Conservation (phyloP, 345 rosid genomes). For the Cochlearia excelsa region DNA sequence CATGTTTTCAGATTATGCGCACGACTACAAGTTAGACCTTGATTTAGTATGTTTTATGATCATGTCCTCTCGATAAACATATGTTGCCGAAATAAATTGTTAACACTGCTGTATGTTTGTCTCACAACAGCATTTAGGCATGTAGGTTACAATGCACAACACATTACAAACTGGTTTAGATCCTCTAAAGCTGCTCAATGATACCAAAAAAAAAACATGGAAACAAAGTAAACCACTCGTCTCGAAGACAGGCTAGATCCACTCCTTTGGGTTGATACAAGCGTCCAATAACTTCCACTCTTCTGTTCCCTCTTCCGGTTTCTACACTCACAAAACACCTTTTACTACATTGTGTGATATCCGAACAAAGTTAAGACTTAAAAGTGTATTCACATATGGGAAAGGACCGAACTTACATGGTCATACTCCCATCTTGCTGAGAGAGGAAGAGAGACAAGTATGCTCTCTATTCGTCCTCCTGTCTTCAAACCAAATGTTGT, state of each 20-base stretch:
- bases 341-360: constrained; percentile 28
- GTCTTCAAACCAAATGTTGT: constrained; percentile 98
- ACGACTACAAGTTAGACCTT: no score
- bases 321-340: constrained; percentile 45
- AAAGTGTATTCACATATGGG: neutral
- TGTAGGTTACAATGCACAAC: neutral
- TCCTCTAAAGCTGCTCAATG: constrained; percentile 22
- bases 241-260: constrained; percentile 46
- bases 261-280: constrained; percentile 93
- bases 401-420: constrained; percentile 52
- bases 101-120: no score
- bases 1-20: constrained; percentile 14
- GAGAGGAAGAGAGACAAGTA: constrained; percentile 92
- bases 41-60: no score
- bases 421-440: constrained; percentile 97
- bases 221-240: constrained; percentile 15
- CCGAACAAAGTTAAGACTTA: neutral
- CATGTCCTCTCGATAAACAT: no score
- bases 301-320: constrained; percentile 92
- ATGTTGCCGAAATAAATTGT: no score
- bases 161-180: constrained; percentile 9
- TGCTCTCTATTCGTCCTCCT: constrained; percentile 95
- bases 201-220: constrained; percentile 19
- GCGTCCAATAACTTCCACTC: constrained; percentile 98
- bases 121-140: no score